Conservation (phyloP, 495 filamentous ascomycete genomes). For the Tuber calosporum region DNA sequence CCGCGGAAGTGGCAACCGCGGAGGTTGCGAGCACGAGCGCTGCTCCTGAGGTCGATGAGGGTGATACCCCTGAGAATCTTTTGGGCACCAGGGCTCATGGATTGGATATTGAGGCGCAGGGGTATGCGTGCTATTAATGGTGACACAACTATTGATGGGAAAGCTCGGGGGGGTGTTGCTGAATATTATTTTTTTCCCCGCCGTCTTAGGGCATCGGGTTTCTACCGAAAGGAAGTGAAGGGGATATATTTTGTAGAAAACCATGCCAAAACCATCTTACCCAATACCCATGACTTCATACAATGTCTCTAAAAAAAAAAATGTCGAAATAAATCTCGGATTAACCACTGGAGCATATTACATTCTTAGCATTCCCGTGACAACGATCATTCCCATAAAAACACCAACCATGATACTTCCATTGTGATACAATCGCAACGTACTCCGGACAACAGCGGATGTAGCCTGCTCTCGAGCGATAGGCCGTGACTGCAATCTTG, state of each 20-base stretch:
- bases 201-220: background rate
- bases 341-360: too few relatives aligned
- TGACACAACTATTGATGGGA: background rate
- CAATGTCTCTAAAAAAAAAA: background rate
- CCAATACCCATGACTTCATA: background rate
- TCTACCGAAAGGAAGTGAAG: background rate
- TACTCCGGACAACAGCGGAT: too few relatives aligned
- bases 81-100: background rate
- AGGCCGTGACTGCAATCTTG: background rate
- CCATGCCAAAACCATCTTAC: background rate
- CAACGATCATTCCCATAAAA: too few relatives aligned
- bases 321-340: too few relatives aligned
- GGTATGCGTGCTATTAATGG: background rate
- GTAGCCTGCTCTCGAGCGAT: background rate
- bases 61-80: background rate
- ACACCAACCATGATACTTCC: too few relatives aligned
- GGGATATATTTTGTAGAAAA: background rate
- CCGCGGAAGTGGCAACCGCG: background rate
- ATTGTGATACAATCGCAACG: too few relatives aligned
- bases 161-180: background rate
- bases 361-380: background rate
- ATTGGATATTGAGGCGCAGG: background rate
- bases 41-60: background rate
- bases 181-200: background rate
- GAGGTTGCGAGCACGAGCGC: background rate